Percentiles rank a stretch among this genome's conserved stretches.
phyloP scores from a whole-genome alignment of 345 rosid genomes.

The Syzygium oleosum region DNA sequence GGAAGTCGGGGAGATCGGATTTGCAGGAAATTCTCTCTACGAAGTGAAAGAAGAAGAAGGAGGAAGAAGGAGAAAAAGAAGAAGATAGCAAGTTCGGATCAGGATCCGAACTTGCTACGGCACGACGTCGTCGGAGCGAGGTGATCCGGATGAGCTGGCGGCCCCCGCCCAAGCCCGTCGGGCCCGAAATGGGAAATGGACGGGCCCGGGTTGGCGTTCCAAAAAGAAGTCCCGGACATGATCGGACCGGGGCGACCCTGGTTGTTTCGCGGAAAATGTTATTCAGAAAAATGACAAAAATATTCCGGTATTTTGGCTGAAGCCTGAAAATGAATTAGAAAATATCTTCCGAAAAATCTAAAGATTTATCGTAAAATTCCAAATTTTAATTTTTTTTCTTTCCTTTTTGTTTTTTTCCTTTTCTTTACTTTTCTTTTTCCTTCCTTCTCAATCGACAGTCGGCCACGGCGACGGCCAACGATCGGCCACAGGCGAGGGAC shows the following conservation, averaged over 20 bases:
- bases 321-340: too few species aligned
- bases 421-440: too few species aligned
- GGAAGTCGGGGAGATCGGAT: neutral
- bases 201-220: neutral
- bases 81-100: neutral
- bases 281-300: too few species aligned
- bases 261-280: too few species aligned
- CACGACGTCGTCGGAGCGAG: neutral
- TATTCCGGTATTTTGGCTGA: too few species aligned
- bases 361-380: too few species aligned
- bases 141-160: neutral
- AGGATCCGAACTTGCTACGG: neutral
- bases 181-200: neutral
- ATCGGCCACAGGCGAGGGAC: too few species aligned
- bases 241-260: neutral
- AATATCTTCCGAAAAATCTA: too few species aligned
- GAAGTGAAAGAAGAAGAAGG: neutral
- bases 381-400: too few species aligned
- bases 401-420: too few species aligned
- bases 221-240: neutral
- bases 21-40: neutral
- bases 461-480: too few species aligned
- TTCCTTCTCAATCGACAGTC: too few species aligned
- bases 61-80: neutral
- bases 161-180: neutral